Evolutionary conservation across 345 rosid species (phyloP).

Genomic region (Kernera saxatilis): DNA sequence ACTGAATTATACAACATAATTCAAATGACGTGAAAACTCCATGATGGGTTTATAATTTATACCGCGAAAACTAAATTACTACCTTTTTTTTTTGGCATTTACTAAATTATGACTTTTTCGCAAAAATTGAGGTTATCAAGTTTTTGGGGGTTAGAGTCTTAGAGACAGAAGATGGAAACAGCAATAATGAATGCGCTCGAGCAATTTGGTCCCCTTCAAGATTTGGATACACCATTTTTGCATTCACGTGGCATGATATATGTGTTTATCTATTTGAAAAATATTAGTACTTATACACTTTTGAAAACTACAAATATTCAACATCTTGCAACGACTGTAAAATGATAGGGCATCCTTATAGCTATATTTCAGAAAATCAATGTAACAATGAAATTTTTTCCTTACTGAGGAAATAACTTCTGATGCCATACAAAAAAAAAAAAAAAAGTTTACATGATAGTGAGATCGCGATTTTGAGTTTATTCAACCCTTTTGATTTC

Average conservation of each 20-base stretch:
- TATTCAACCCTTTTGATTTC: not conserved
- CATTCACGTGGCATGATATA: slow-evolving; percentile 6
- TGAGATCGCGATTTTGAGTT: not conserved
- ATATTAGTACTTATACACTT: not conserved
- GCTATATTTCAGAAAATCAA: not conserved
- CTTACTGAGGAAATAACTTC: not conserved
- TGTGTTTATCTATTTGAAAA: not conserved
- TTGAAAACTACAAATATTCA: not conserved
- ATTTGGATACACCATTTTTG: not conserved
- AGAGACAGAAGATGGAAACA: slow-evolving; percentile 16
- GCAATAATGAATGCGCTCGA: slow-evolving; percentile 4
- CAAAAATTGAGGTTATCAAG: not conserved
- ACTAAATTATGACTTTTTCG: not conserved
- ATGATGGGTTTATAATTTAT: not conserved
- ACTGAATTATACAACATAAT: too few species aligned
- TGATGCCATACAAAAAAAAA: not conserved
- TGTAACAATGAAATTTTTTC: not conserved
- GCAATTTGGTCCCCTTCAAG: slow-evolving; percentile 22
- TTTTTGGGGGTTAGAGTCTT: slow-evolving; percentile 4
- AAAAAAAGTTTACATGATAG: not conserved
- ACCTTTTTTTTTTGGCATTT: too few species aligned
- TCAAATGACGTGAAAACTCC: not conserved
- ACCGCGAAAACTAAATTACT: not conserved
- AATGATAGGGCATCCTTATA: not conserved
- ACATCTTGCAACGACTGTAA: not conserved